Conservation (phyloP, 2,329 filamentous ascomycete genomes). For the Fusarium sp. region DNA sequence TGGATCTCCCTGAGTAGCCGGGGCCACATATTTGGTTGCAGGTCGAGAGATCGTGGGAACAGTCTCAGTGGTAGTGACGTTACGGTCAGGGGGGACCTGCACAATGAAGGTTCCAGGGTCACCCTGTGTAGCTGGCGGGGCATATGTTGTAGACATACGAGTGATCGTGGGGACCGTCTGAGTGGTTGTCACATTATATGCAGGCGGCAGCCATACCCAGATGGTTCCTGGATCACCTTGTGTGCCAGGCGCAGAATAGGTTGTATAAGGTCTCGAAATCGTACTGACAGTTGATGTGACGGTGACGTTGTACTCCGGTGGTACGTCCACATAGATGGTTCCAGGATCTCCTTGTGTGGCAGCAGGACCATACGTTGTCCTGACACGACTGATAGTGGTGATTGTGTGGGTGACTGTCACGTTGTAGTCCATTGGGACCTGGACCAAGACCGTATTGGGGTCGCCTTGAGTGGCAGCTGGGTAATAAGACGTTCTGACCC, state of each 20-base stretch:
- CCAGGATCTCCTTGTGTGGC: slow-evolving; percentile 8
- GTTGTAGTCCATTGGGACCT: background rate
- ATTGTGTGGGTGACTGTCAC: slow-evolving; percentile 1
- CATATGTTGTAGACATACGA: background rate
- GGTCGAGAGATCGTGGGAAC: background rate
- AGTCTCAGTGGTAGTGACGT: slow-evolving; percentile 1
- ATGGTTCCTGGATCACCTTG: slow-evolving; percentile 18
- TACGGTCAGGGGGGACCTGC: background rate
- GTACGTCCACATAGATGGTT: background rate
- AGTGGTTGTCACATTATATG: slow-evolving; percentile 10
- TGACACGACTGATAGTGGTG: background rate
- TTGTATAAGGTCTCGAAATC: background rate
- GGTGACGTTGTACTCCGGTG: background rate
- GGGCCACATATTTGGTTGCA: background rate
- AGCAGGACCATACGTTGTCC: background rate
- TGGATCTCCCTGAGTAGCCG: slow-evolving; percentile 2
- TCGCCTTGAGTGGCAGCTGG: background rate
- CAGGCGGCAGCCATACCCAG: background rate
- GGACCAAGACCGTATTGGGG: background rate
- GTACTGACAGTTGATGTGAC: background rate
- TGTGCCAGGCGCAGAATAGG: background rate
- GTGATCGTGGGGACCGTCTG: background rate
- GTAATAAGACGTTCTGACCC: background rate
- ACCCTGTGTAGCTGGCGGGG: background rate
- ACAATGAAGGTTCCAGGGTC: slow-evolving; percentile 15